Conservation (phyloP, 176 grass and related monocot species). For the Puccinellia tenuiflora region DNA sequence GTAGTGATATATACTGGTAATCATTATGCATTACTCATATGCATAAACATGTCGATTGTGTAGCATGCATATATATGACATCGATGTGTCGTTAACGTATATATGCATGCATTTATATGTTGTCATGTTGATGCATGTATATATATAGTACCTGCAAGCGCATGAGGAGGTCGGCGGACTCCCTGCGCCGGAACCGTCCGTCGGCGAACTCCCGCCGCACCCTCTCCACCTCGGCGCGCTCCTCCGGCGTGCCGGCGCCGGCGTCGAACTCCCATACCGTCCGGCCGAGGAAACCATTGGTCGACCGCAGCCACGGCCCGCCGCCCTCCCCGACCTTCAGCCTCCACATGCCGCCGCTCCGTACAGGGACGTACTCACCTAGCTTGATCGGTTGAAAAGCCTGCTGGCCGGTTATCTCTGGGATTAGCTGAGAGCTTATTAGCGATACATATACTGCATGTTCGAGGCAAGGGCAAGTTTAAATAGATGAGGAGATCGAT, state of each 20-base stretch:
- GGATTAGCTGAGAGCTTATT: neutral
- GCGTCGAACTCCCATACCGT: constrained; percentile 55
- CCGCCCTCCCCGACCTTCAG: constrained; percentile 44
- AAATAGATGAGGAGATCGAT: neutral
- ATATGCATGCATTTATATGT: too few species aligned
- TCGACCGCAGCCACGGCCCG: constrained; percentile 40
- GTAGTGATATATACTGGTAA: too few species aligned
- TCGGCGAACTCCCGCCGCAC: constrained; percentile 23
- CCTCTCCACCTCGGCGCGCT: constrained; percentile 39
- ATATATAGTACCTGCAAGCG: constrained; percentile 36
- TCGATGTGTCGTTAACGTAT: too few species aligned
- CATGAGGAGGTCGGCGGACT: constrained; percentile 58
- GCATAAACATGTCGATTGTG: too few species aligned
- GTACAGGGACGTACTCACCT: neutral
- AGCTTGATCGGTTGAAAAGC: neutral
- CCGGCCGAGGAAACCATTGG: constrained; percentile 37
- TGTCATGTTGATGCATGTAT: too few species aligned
- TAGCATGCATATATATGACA: too few species aligned
- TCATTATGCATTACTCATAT: too few species aligned
- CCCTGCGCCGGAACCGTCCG: constrained; percentile 27
- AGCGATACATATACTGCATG: too few species aligned
- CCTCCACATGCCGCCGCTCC: constrained; percentile 45
- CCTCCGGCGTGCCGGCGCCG: constrained; percentile 27
- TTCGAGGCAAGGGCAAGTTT: neutral
- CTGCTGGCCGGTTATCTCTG: too few species aligned